Base-by-base conservation (phyloP, 441 rosid genomes). In the Gossypium gossypioides region DNA sequence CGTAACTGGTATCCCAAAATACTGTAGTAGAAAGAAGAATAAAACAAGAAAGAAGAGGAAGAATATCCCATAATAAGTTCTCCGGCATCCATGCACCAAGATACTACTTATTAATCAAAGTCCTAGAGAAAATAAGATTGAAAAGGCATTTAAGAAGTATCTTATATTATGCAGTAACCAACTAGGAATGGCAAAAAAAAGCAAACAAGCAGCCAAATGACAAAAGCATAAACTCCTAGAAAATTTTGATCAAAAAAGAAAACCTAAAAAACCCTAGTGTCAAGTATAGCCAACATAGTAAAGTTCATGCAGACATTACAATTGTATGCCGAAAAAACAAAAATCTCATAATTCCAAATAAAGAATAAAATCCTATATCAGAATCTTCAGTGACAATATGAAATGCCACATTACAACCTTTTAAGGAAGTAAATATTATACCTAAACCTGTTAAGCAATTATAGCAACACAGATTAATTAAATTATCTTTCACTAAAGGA, bases 171-270 rank as follows among this genome's bases (percentile, higher is more conserved):
- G 8, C 22, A 2, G 57, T 44, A 46, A 24, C 70, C 37, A 68
- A 25, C 44, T 8, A 67, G 42, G 29, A 46, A 65, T 65, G 25
- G 40, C 37, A 32, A 32, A 32, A 27, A 59, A 59, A 59, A 2
- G 42, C 15, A 59, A 40, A 56, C 71, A 51, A 29, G 46, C 44
- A 51, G 24, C n/a, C 71, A 66, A 46, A 64, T 29, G 32, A 50
- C 71, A 67, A n/a, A 7, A 8, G 52, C 25, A 51, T 68, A 51
- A 24, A 68, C 71, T 68, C 27, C 44, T 25, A 9, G 44, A 68
- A 50, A 68, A 9, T 16, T 12, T 16, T 9, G 44, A 59, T 5
- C 44, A 13, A 29, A 68, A 51, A 51, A 50, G 13, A 54, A 67
- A 21, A 50, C 55, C 44, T 8, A 8, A 40, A 40, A 37, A 37